Evolutionary conservation across 176 grass and related monocot species (phyloP), one percentile per base, ranked within the genome.

Genomic region (Oryza rufipogon): DNA sequence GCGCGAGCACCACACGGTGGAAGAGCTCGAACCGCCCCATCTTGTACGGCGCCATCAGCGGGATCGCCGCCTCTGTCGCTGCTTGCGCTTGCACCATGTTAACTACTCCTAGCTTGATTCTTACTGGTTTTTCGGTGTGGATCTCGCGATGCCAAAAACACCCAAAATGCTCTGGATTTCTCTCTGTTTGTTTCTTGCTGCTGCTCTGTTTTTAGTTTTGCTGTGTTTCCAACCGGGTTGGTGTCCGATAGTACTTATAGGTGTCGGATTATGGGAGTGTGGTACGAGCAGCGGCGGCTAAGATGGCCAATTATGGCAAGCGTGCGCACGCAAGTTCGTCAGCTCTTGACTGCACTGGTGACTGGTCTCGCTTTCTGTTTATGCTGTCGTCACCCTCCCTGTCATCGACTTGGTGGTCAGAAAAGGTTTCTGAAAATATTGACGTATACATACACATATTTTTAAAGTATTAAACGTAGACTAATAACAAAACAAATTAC

Each of bases 11-110:
- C 73, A 79, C 46, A 0, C 65, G 65, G 46, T 80, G 78, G 45
- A 45, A 69, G 6, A 80, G 78, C 6, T 54, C 28, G 19, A 80
- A 10, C 51, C 11, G 51, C 4, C 89, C 56, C 79, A 86, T 75
- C 78, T 38, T 87, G 60, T 69, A 74, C 14, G 88, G 88, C 3
- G 65, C 63, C 71, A 87, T 3, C 38, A 90, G 73, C n/a, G 84
- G 88, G 25, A 90, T 82, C 10, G 13, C 17, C 0, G 41, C 17
- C 16, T 79, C 68, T 17, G 51, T 34, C 13, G 13, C 15, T 16
- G 49, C 49, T 17, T 52, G 14, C 49, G 16, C 49, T 52, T 52
- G 49, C 54, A 20, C 54, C 54, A 58, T 58, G 16, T 58, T 58
- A 2, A 1, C 7, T 41, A 41, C 39, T 41, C 7, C 17, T 20